These are phyloP conservation scores for Microbotryum violaceum DNA, from an alignment of 1,284 basidiomycete genomes.

Conservation along the genomic window DNA sequence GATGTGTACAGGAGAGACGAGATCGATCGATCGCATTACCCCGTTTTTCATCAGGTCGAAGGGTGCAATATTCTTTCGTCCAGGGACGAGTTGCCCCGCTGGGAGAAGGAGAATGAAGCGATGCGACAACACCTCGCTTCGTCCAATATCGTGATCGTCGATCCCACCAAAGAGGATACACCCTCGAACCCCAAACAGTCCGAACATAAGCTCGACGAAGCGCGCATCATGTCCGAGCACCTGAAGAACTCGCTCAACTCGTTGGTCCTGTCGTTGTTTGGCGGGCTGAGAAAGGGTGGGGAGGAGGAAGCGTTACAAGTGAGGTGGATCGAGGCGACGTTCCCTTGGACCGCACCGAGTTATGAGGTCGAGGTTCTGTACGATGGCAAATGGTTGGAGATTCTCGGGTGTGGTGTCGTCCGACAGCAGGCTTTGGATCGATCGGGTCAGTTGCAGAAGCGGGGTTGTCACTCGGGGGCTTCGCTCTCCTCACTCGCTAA, in stretches of 20 bases:
- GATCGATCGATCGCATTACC: conserved; percentile 94
- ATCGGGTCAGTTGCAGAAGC: conserved; percentile 55
- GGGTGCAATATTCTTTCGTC: conserved; percentile 68
- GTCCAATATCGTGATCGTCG: conserved; percentile 75
- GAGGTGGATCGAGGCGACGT: conserved; percentile 95
- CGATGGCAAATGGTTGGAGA: conserved; percentile 93
- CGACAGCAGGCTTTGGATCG: conserved; percentile 78
- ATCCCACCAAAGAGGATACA: conserved; percentile 62
- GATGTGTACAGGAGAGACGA: conserved; percentile 98
- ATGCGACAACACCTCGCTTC: conserved; percentile 56
- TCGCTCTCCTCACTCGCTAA: not conserved
- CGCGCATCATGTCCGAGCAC: conserved; percentile 68
- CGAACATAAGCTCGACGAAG: conserved; percentile 61
- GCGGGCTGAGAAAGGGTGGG: conserved; percentile 36
- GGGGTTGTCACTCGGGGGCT: too few relatives aligned
- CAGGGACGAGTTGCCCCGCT: conserved; percentile 27
- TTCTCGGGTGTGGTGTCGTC: conserved; percentile 89
- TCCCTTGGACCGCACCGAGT: conserved; percentile 95
- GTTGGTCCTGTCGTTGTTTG: conserved; percentile 77
- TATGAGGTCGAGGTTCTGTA: conserved; percentile 98
- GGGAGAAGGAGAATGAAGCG: conserved; percentile 47
- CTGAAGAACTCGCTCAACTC: conserved; percentile 87
- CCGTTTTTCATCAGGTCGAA: conserved; percentile 98
- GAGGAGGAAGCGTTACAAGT: conserved; percentile 63
- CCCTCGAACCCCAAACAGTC: conserved; percentile 72